Base-by-base conservation (phyloP, 1,284 basidiomycete species). In the Pyrrhoderma lamaoense region DNA sequence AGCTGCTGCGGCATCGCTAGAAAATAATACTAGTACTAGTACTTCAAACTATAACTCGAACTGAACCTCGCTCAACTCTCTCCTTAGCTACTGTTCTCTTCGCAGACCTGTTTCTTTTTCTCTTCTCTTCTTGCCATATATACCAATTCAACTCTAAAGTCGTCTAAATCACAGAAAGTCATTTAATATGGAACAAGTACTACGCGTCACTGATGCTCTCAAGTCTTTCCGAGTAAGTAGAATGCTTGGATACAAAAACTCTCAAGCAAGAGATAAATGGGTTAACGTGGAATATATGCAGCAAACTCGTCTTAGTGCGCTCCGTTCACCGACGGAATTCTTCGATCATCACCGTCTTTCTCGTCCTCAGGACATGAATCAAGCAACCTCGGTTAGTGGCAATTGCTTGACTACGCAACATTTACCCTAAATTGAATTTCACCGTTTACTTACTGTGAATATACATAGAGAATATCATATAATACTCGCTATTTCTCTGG, bases 401-500 rank as follows among this genome's bases (percentile, higher is more conserved):
- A 31, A 19, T 44, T n/a, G 14, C 19, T 21, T n/a, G 34, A 42
- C 13, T 36, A 23, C 48, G 43, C n/a, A 11, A 9, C 16, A 35
- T 47, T 22, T 7, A 2, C 2, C 3, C 14, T 23, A n/a, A 23
- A 18, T 27, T 21, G 38, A 9, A 11, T 22, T n/a, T 8, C 7
- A n/a, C 9, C 8, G n/a, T 16, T 16, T 16, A 40, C n/a, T 40
- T 5, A 27, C 21, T 37, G 37, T 36, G 48, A 48, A 5, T 5
- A 18, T 56, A 43, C 35, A 46, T 62, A 90, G 89, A 80, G 93
- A 55, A 88, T 95, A 77, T 90, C 91, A 37, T 93, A 95, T 74
- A 97, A 96, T 73, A 93, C 93, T 40, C 84, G 89, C 51, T 93
- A 93, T 70, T 93, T 92, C 69, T 92, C 89, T 54, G 88, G 82